A percentile compares a stretch with the other conserved stretches of the same genome.
Conservation (phyloP, 148 eudicot genomes). For the Heliamphora exappendiculata region DNA sequence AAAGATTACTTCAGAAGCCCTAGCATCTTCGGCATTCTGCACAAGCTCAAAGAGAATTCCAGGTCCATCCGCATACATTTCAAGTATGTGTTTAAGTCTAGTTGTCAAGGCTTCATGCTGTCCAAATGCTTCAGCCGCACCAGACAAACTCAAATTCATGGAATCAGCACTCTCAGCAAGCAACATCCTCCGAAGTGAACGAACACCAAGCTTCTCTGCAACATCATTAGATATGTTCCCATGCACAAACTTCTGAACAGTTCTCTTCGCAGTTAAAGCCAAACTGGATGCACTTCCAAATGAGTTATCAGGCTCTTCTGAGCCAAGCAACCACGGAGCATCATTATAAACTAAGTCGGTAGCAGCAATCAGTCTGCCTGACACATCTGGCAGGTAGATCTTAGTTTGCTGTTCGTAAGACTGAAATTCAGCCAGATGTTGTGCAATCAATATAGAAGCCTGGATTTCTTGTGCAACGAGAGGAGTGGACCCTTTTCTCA, state of each 20-base stretch:
- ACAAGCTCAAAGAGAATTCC: constrained; percentile 92
- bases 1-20: constrained; percentile 80
- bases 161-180: constrained; percentile 99
- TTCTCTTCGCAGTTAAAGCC: constrained; percentile 44
- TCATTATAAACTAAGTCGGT: constrained; percentile 89
- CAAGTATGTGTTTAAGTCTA: constrained; percentile 92
- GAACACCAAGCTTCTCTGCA: constrained; percentile 96
- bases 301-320: constrained; percentile 49
- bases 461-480: constrained; percentile 69
- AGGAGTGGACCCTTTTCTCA: constrained; percentile 52
- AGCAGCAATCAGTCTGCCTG: constrained; percentile 59
- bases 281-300: constrained; percentile 37
- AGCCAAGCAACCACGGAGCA: constrained; percentile 99
- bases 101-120: constrained; percentile 99
- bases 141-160: constrained; percentile 88
- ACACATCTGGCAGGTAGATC: constrained; percentile 79
- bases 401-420: constrained; percentile 48
- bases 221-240: constrained; percentile 95
- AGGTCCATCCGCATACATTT: constrained; percentile 99
- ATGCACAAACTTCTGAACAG: constrained; percentile 84
- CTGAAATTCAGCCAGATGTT: constrained; percentile 78
- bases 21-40: constrained; percentile 99
- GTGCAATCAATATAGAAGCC: constrained; percentile 82
- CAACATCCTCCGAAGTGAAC: constrained; percentile 85
- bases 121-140: constrained; percentile 99